Evolutionary conservation across 2,329 filamentous ascomycete species (phyloP).

Genomic region (Trichoderma endophyticum): DNA sequence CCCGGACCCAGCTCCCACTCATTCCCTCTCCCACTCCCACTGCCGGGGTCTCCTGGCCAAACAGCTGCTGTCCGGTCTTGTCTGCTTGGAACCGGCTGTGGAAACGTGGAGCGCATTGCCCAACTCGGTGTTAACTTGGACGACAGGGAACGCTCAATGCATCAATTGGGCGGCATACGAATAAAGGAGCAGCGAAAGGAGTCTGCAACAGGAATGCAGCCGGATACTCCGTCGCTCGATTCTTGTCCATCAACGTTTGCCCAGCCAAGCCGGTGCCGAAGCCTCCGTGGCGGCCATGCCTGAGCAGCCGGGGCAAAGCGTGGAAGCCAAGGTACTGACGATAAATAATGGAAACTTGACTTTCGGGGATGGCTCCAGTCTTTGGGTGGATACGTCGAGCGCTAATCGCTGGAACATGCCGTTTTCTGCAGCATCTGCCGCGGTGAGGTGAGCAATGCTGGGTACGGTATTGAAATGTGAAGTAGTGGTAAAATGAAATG

Average conservation of each 20-base stretch:
- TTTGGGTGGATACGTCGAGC: background rate
- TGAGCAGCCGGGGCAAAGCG: background rate
- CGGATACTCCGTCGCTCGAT: background rate
- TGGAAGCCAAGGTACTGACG: background rate
- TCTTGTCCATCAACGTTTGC: background rate
- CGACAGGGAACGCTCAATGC: background rate
- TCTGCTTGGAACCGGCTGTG: background rate
- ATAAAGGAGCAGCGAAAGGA: background rate
- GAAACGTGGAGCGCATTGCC: background rate
- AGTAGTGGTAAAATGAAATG: background rate
- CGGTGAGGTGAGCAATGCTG: background rate
- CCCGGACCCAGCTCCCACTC: background rate
- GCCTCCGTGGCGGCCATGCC: slow-evolving; percentile 2
- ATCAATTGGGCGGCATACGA: background rate
- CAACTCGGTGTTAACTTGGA: background rate
- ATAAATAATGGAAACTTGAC: background rate
- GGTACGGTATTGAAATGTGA: background rate
- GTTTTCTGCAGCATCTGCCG: background rate
- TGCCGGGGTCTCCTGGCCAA: background rate
- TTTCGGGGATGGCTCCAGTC: background rate
- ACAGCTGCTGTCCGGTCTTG: background rate
- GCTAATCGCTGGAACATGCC: background rate
- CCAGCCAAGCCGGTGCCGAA: background rate
- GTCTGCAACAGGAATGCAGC: background rate
- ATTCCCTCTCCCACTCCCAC: background rate